Conservation (phyloP, 2,329 filamentous ascomycete species). For the Rutstroemia sp. region DNA sequence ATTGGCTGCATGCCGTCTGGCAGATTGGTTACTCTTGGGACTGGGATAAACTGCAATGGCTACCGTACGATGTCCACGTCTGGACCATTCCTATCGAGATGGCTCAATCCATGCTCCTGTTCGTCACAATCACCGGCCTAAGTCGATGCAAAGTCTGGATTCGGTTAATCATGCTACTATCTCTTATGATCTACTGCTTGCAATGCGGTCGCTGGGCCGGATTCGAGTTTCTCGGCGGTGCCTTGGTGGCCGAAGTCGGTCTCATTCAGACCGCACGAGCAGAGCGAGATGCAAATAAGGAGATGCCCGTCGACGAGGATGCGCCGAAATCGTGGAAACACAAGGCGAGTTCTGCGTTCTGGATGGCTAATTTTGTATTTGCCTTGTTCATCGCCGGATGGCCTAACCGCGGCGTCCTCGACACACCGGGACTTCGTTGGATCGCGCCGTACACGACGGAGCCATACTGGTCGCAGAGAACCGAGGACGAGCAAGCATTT, state of each 20-base stretch:
- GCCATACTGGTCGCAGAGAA: conserved; percentile 19
- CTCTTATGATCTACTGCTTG: conserved; percentile 23
- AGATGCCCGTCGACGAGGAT: background rate
- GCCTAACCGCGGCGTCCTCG: conserved; percentile 22
- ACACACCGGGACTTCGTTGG: conserved; percentile 18
- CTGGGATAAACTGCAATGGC: conserved; percentile 8
- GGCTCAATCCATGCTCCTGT: conserved; percentile 25
- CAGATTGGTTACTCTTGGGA: conserved; percentile 7
- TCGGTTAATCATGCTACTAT: conserved; percentile 18
- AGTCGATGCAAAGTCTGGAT: conserved; percentile 20
- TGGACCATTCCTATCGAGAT: conserved; percentile 30
- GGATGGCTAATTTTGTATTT: conserved; percentile 20
- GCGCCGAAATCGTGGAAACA: conserved; percentile 1
- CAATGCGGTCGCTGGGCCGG: conserved; percentile 20
- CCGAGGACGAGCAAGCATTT: conserved; percentile 13
- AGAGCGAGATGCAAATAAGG: conserved; percentile 11
- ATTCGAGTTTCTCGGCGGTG: conserved; percentile 40
- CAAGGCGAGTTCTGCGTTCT: conserved; percentile 16
- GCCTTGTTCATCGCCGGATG: conserved; percentile 27
- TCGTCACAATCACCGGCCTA: conserved; percentile 22
- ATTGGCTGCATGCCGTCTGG: conserved; percentile 8
- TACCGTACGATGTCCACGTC: conserved; percentile 11
- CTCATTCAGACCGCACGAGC: conserved; percentile 27
- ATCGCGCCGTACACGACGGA: conserved; percentile 21
- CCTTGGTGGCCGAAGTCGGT: conserved; percentile 39